A percentile compares a stretch with the other conserved stretches of the same genome.
Conservation (phyloP, 805 yeast genomes). For the Metschnikowia proteae region DNA sequence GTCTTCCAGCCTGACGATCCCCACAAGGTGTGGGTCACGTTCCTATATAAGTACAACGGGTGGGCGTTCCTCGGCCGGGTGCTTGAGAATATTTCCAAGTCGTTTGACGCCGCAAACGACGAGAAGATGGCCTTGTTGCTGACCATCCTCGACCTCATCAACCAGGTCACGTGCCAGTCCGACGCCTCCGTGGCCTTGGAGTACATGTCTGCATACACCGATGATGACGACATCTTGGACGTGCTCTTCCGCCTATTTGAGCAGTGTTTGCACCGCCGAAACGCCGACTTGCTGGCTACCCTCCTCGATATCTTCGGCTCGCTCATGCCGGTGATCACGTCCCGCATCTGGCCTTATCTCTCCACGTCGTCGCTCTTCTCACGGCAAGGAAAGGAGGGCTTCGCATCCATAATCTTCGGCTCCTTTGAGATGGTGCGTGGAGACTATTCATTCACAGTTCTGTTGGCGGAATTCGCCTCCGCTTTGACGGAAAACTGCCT, state of each 20-base stretch:
- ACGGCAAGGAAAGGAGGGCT: slow-evolving; percentile 58
- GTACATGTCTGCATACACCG: slow-evolving; percentile 45
- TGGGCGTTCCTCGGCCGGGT: slow-evolving; percentile 84
- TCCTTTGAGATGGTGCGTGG: slow-evolving; percentile 70
- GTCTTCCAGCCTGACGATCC: slow-evolving; percentile 48
- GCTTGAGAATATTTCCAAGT: slow-evolving; percentile 55
- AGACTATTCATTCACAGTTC: slow-evolving; percentile 58
- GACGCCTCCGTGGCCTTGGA: slow-evolving; percentile 25
- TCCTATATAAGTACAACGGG: slow-evolving; percentile 73
- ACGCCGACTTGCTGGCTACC: slow-evolving; percentile 41
- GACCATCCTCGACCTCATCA: slow-evolving; percentile 46
- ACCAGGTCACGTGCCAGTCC: slow-evolving; percentile 41
- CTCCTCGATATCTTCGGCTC: slow-evolving; percentile 49
- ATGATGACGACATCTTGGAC: slow-evolving; percentile 58
- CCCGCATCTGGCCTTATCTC: slow-evolving; percentile 76
- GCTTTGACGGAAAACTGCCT: slow-evolving; percentile 51
- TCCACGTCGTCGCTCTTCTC: slow-evolving; percentile 64
- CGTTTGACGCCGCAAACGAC: slow-evolving; percentile 32
- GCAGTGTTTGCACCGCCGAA: slow-evolving; percentile 56
- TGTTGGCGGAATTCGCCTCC: slow-evolving; percentile 53
- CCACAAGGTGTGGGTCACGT: slow-evolving; percentile 49
- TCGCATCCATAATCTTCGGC: slow-evolving; percentile 58
- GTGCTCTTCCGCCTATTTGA: slow-evolving; percentile 65
- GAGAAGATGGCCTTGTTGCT: slow-evolving; percentile 38
- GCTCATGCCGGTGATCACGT: slow-evolving; percentile 48